Conservation (phyloP, 352 stramenopile species). For the Phytopythium chamaehyphon region DNA sequence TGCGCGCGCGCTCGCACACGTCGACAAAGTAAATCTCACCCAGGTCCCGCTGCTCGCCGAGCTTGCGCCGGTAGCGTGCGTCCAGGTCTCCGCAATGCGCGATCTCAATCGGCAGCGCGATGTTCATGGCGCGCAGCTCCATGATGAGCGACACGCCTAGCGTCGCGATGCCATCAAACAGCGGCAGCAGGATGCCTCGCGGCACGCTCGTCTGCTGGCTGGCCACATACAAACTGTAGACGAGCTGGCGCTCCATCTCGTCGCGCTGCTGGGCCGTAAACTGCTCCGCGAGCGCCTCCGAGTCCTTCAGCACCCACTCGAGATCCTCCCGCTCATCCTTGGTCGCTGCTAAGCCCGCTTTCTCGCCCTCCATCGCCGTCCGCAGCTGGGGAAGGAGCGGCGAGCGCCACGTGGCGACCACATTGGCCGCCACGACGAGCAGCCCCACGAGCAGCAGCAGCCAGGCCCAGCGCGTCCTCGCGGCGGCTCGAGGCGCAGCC, state of each 20-base stretch:
- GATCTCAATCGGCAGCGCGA: slow-evolving; percentile 64
- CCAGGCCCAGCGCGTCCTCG: too few relatives aligned
- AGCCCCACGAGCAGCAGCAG: slow-evolving; percentile 15
- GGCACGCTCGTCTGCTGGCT: slow-evolving; percentile 21
- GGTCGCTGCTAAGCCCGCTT: too few relatives aligned
- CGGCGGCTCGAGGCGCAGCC: too few relatives aligned
- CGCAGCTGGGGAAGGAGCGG: slow-evolving; percentile 8
- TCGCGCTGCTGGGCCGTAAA: slow-evolving; percentile 9
- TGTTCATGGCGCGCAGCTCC: slow-evolving; percentile 39
- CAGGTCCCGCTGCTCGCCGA: slow-evolving; percentile 31
- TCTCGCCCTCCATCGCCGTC: not conserved
- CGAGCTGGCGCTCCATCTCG: slow-evolving; percentile 28
- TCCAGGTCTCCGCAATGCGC: slow-evolving; percentile 50
- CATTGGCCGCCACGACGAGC: slow-evolving; percentile 20
- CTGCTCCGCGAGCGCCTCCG: not conserved
- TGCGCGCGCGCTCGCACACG: slow-evolving; percentile 36
- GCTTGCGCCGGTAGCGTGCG: slow-evolving; percentile 16
- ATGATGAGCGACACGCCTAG: slow-evolving; percentile 56
- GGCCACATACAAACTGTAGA: slow-evolving; percentile 27
- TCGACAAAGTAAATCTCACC: slow-evolving; percentile 35
- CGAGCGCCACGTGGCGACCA: slow-evolving; percentile 26
- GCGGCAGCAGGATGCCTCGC: slow-evolving; percentile 53
- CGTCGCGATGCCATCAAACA: slow-evolving; percentile 42
- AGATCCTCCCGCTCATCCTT: not conserved
- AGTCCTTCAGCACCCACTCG: not conserved